Evolutionary conservation across 169 alveolate species (phyloP).

Genomic region (Plasmodium coatneyi): DNA sequence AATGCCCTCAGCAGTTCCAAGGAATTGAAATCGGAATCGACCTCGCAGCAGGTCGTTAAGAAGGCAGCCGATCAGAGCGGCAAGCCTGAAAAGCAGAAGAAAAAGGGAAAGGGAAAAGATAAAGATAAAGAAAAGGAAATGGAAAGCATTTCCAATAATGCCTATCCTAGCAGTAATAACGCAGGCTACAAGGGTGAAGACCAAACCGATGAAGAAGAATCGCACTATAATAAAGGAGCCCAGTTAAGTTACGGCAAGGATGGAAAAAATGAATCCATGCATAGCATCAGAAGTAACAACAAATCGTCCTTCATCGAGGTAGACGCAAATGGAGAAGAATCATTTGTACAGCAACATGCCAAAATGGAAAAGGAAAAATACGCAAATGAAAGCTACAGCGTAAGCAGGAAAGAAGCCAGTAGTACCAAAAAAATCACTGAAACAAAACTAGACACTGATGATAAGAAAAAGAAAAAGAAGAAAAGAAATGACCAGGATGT

Average conservation of each 20-base stretch:
- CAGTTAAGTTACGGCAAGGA: conserved; percentile 4
- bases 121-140: conserved; percentile 4
- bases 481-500: conserved; percentile 39
- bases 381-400: neutral
- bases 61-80: conserved; percentile 4
- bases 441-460: neutral
- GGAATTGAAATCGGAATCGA: conserved; percentile 38
- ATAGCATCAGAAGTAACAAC: neutral
- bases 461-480: conserved; percentile 28
- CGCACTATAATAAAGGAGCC: neutral
- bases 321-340: neutral
- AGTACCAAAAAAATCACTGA: neutral
- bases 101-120: conserved; percentile 9
- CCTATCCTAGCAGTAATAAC: neutral
- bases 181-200: neutral
- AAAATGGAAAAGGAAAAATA: neutral
- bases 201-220: neutral
- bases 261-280: neutral
- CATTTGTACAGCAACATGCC: neutral
- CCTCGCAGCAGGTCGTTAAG: neutral
- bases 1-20: conserved; percentile 15
- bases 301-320: neutral
- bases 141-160: neutral
- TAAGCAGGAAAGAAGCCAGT: conserved; percentile 12
- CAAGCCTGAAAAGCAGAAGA: conserved; percentile 25